Conservation (phyloP, 176 grass and related monocot genomes). For the Alopecurus myosuroides region DNA sequence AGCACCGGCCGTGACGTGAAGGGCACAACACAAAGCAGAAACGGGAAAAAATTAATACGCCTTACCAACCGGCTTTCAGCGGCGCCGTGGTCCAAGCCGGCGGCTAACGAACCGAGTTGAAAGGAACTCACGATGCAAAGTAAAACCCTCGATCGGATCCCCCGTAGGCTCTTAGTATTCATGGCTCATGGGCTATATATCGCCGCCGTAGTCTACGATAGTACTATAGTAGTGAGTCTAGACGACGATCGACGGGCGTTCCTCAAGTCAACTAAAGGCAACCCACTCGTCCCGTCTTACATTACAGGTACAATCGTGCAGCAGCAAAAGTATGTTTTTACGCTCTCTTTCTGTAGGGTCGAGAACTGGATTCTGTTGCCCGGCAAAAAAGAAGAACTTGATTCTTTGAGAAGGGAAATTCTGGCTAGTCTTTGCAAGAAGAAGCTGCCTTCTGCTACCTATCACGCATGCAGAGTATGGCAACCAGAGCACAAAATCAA, state of each 20-base stretch:
- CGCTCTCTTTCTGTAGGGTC: not conserved
- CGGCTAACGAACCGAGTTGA: not conserved
- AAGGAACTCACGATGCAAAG: not conserved
- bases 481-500: not conserved
- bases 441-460: not conserved
- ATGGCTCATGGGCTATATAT: not conserved
- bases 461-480: not conserved
- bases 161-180: not conserved
- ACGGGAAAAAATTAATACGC: not conserved
- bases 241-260: not conserved
- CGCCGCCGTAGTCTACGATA: not conserved
- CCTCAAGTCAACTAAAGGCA: not conserved
- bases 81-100: constrained; percentile 15
- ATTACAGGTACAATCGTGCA: not conserved
- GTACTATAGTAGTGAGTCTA: not conserved
- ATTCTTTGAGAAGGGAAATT: not conserved
- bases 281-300: not conserved
- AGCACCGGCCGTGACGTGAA: constrained; percentile 9
- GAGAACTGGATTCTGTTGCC: not conserved
- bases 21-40: not conserved
- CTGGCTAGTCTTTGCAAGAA: not conserved
- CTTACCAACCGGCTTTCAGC: not conserved
- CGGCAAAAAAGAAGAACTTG: not conserved
- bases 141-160: no score
- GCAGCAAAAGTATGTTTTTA: not conserved